Evolutionary conservation across 176 grass and related monocot species (phyloP).

Genomic region (Poa annua): DNA sequence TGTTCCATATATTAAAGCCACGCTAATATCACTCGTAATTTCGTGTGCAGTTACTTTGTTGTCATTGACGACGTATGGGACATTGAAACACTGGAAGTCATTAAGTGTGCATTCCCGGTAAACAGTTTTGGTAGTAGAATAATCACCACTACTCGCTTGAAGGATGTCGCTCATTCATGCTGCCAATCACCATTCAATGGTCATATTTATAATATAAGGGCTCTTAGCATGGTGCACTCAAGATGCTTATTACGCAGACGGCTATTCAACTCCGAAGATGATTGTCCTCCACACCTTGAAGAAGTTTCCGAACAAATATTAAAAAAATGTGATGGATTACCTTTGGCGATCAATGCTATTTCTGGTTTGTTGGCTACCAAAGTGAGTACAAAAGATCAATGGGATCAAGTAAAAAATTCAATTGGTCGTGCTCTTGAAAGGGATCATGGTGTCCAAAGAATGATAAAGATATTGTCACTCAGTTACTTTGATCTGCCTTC

Average conservation of each 20-base stretch:
- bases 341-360: neutral
- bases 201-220: neutral
- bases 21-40: neutral
- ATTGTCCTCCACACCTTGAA: neutral
- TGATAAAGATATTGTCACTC: constrained; percentile 6
- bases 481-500: constrained; percentile 3
- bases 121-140: neutral
- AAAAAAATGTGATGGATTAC: neutral
- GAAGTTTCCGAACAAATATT: neutral
- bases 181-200: neutral
- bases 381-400: neutral
- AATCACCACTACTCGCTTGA: neutral
- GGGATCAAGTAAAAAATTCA: neutral
- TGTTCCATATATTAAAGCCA: neutral
- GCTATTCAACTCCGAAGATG: neutral
- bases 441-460: neutral
- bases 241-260: neutral
- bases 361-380: neutral
- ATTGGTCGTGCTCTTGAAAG: constrained; percentile 1
- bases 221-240: neutral
- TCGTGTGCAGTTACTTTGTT: neutral
- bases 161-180: neutral
- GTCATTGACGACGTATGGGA: neutral
- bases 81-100: neutral
- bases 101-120: neutral